These are phyloP conservation scores for Metschnikowia borealis DNA, from an alignment of 805 yeast species.

Conservation along the genomic window DNA sequence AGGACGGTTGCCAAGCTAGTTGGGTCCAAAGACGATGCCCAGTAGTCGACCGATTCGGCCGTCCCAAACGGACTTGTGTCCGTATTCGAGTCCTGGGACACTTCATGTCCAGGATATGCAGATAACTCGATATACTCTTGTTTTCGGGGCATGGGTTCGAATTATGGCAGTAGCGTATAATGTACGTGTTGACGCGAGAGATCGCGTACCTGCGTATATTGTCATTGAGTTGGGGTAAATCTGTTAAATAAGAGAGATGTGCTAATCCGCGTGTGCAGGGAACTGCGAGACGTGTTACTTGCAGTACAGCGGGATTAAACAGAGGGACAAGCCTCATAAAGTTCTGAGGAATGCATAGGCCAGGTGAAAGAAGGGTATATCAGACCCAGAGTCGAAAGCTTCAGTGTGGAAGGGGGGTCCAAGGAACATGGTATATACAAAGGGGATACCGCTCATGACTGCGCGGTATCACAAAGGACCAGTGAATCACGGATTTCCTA, in stretches of 20 bases:
- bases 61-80: background rate
- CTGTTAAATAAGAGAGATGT: background rate
- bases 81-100: background rate
- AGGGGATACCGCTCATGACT: no score
- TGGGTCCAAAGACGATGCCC: background rate
- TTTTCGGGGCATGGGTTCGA: conserved; percentile 4
- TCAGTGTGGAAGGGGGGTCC: no score
- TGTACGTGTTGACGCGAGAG: background rate
- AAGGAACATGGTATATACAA: no score
- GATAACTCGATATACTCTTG: conserved; percentile 14
- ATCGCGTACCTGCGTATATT: conserved; percentile 4
- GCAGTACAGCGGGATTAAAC: no score
- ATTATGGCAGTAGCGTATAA: background rate
- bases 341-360: no score
- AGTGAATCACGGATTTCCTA: no score
- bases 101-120: background rate
- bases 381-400: no score
- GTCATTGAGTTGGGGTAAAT: background rate
- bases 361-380: no score
- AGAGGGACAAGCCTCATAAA: no score
- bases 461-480: no score
- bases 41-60: background rate
- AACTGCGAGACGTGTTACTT: no score
- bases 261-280: no score
- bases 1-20: conserved; percentile 9